Conservation (phyloP, 805 yeast species). For the Candida sithepensis region DNA sequence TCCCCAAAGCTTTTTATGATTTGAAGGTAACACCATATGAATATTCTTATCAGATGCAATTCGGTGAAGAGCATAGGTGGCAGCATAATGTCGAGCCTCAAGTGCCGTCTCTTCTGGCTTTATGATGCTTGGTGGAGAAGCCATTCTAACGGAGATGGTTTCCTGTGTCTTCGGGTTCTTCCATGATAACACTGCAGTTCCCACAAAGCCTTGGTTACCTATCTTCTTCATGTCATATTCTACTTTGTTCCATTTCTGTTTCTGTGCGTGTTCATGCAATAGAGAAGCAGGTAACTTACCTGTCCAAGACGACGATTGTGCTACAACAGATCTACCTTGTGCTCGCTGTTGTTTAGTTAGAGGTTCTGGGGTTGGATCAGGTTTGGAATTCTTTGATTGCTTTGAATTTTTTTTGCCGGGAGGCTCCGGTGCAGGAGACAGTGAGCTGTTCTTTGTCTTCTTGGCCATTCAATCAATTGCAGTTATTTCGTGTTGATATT, state of each 20-base stretch:
- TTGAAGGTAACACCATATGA: constrained; percentile 82
- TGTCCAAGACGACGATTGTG: constrained; percentile 82
- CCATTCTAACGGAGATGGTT: constrained; percentile 51
- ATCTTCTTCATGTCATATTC: constrained; percentile 61
- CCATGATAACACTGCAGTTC: constrained; percentile 62
- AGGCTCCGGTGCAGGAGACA: background rate
- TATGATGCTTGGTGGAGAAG: constrained; percentile 47
- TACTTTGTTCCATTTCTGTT: constrained; percentile 85
- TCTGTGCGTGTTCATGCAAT: constrained; percentile 83
- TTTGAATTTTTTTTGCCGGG: background rate
- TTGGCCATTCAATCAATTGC: background rate
- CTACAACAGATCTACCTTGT: constrained; percentile 43
- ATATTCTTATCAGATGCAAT: constrained; percentile 77
- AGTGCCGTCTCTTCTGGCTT: constrained; percentile 74
- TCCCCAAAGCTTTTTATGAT: constrained; percentile 77
- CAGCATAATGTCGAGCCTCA: constrained; percentile 88
- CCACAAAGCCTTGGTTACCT: constrained; percentile 52
- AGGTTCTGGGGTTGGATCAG: background rate
- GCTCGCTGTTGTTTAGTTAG: constrained; percentile 13
- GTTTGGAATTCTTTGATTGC: background rate
- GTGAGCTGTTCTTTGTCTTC: background rate
- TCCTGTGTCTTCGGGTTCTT: constrained; percentile 81
- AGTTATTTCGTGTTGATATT: background rate
- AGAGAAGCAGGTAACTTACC: constrained; percentile 89
- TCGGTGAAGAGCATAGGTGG: constrained; percentile 81